These are phyloP conservation scores for Thyridium curvatum DNA, from an alignment of 2,329 filamentous ascomycete genomes.

Conservation along the genomic window DNA sequence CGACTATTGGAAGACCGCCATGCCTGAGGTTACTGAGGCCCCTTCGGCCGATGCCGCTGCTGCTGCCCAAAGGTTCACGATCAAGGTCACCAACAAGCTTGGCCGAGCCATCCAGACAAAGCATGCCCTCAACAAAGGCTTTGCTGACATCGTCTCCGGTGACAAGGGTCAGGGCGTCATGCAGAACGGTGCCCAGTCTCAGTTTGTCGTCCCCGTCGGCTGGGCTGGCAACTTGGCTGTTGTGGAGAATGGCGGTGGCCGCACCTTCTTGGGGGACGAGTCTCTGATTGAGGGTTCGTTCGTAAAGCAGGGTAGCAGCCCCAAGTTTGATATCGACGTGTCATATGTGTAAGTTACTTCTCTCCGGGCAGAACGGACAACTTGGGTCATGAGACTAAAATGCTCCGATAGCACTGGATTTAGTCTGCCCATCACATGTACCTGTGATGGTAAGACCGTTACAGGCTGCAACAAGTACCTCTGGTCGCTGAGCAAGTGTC, in stretches of 20 bases:
- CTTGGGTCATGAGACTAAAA: too few species aligned
- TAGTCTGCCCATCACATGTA: slow-evolving; percentile 13
- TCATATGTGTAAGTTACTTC: slow-evolving; percentile 12
- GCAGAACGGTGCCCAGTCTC: slow-evolving; percentile 2
- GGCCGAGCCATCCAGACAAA: slow-evolving; percentile 8
- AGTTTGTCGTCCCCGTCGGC: slow-evolving; percentile 11
- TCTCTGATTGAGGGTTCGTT: slow-evolving; percentile 11
- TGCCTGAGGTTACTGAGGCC: too few species aligned
- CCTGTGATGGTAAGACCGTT: slow-evolving; percentile 8
- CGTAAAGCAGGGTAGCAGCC: slow-evolving; percentile 1
- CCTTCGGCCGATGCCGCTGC: too few species aligned
- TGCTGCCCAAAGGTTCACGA: too few species aligned
- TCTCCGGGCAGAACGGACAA: not conserved
- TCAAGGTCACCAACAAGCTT: too few species aligned
- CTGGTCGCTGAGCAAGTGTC: slow-evolving; percentile 8
- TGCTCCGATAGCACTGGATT: slow-evolving; percentile 9
- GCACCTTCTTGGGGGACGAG: slow-evolving; percentile 4
- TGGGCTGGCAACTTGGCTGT: slow-evolving; percentile 14
- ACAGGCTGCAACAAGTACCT: slow-evolving; percentile 15
- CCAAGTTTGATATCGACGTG: slow-evolving; percentile 12
- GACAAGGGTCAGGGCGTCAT: slow-evolving; percentile 8
- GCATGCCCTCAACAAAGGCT: slow-evolving; percentile 7
- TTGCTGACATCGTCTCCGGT: slow-evolving; percentile 5
- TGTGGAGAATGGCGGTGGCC: slow-evolving; percentile 2
- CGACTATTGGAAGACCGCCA: too few species aligned